A percentile compares a stretch with the other conserved stretches of the same genome.
phyloP scores from a whole-genome alignment of 495 filamentous ascomycete genomes.

The Aspergillus leporis region DNA sequence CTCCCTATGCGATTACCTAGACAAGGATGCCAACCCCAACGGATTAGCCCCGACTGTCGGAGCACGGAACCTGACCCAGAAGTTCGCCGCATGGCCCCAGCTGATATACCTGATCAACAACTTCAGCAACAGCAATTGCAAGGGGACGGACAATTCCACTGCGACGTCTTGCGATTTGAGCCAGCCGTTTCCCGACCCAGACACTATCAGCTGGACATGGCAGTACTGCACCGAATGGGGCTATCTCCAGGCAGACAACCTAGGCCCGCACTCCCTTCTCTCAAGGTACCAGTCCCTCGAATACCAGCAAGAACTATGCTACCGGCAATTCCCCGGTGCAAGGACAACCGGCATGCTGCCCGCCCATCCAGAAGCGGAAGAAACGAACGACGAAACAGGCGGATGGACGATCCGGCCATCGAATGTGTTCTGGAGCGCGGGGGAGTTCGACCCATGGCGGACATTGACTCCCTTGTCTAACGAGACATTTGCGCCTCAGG shows the following conservation, averaged over 20 bases:
- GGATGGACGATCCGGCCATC: constrained; percentile 60
- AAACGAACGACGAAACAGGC: constrained; percentile 46
- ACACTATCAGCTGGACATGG: constrained; percentile 56
- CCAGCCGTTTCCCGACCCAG: constrained; percentile 32
- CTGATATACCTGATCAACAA: constrained; percentile 45
- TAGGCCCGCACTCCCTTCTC: constrained; percentile 49
- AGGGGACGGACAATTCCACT: constrained; percentile 29
- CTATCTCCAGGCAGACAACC: constrained; percentile 55
- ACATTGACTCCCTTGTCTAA: constrained; percentile 49
- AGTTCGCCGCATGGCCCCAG: constrained; percentile 47
- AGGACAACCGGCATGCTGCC: constrained; percentile 47
- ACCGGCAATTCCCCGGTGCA: constrained; percentile 54
- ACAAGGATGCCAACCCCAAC: constrained; percentile 30
- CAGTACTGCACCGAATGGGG: constrained; percentile 64
- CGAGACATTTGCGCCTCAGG: constrained; percentile 28
- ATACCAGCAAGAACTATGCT: constrained; percentile 52
- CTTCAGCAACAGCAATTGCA: constrained; percentile 42
- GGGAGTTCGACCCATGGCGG: constrained; percentile 61
- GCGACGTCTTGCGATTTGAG: constrained; percentile 43
- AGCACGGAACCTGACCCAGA: constrained; percentile 40
- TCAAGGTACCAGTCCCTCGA: constrained; percentile 53
- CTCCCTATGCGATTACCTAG: constrained; percentile 49
- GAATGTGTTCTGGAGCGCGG: constrained; percentile 55
- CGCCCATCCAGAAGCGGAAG: constrained; percentile 32
- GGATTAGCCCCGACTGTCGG: constrained; percentile 44